Evolutionary conservation across 169 alveolate species (phyloP).

Genomic region (Plasmodium fragile): DNA sequence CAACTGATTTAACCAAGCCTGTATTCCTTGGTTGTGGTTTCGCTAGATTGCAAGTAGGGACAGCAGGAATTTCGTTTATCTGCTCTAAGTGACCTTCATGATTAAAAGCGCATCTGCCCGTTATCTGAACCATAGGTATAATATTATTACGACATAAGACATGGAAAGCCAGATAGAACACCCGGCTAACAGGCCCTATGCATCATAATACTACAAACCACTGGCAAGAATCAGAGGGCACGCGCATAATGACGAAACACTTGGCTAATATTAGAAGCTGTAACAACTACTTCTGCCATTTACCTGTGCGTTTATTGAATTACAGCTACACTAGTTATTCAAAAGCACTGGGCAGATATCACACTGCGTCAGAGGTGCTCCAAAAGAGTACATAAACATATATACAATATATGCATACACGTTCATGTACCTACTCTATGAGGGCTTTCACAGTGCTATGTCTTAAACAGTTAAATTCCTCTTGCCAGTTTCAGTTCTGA

Average conservation of each 20-base stretch:
- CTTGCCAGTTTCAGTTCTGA: constrained; percentile 95
- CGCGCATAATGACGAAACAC: constrained; percentile 93
- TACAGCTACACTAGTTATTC: constrained; percentile 92
- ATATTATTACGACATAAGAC: neutral
- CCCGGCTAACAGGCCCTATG: neutral
- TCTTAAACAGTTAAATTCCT: constrained; percentile 94
- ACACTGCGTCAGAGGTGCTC: constrained; percentile 89
- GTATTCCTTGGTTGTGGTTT: constrained; percentile 96
- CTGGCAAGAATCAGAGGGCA: neutral
- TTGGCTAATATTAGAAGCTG: constrained; percentile 93
- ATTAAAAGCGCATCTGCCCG: neutral
- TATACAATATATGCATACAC: neutral
- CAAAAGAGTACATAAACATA: neutral
- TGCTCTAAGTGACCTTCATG: constrained; percentile 92
- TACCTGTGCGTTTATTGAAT: constrained; percentile 94
- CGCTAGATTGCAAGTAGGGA: constrained; percentile 95
- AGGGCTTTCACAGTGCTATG: constrained; percentile 94
- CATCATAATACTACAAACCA: neutral
- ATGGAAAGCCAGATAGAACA: neutral
- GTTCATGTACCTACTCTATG: constrained; percentile 79
- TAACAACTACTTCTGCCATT: constrained; percentile 93
- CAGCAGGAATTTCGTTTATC: constrained; percentile 94
- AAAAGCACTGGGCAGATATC: constrained; percentile 96
- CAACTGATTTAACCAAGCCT: constrained; percentile 95
- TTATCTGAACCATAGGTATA: neutral